phyloP scores from a whole-genome alignment of 177 flowering plant genomes.

The Viscum album region DNA sequence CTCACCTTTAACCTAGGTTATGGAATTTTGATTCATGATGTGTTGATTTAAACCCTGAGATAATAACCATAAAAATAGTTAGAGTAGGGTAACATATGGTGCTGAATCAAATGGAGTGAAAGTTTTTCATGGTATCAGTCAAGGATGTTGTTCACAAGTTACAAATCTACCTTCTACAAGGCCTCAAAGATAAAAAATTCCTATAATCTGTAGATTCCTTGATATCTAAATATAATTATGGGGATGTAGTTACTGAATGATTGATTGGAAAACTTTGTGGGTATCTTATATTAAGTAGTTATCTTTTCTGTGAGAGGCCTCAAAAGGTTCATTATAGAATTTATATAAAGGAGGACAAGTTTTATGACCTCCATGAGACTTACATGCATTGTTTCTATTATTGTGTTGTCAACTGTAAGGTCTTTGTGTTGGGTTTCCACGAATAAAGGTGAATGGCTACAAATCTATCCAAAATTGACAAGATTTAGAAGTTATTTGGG shows the following conservation, averaged over 20 bases:
- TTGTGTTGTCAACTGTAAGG: constrained; percentile 51
- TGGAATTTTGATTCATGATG: too few species aligned
- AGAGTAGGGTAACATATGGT: too few species aligned
- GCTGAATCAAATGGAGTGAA: constrained; percentile 23
- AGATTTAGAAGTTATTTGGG: constrained; percentile 47
- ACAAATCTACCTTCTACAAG: constrained; percentile 59
- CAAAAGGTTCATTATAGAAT: constrained; percentile 55
- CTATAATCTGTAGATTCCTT: constrained; percentile 59
- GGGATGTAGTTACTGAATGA: constrained; percentile 75
- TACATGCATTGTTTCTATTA: constrained; percentile 49
- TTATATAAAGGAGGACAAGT: constrained; percentile 70
- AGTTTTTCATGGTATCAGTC: constrained; percentile 18
- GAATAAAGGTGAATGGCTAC: constrained; percentile 34
- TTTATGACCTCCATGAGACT: constrained; percentile 62
- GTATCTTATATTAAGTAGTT: constrained; percentile 57
- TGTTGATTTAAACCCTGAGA: too few species aligned
- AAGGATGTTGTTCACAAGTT: constrained; percentile 51
- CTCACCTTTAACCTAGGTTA: too few species aligned
- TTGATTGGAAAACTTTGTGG: constrained; percentile 53
- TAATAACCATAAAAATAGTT: too few species aligned
- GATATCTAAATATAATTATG: constrained; percentile 50
- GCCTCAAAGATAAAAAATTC: constrained; percentile 38
- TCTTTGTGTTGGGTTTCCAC: constrained; percentile 41
- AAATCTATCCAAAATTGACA: constrained; percentile 27
- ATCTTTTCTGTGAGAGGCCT: constrained; percentile 32